A percentile compares a stretch with the other conserved stretches of the same genome.
Conservation (phyloP, 1,284 basidiomycete species). For the Cutaneotrichosporon cavernicola region DNA sequence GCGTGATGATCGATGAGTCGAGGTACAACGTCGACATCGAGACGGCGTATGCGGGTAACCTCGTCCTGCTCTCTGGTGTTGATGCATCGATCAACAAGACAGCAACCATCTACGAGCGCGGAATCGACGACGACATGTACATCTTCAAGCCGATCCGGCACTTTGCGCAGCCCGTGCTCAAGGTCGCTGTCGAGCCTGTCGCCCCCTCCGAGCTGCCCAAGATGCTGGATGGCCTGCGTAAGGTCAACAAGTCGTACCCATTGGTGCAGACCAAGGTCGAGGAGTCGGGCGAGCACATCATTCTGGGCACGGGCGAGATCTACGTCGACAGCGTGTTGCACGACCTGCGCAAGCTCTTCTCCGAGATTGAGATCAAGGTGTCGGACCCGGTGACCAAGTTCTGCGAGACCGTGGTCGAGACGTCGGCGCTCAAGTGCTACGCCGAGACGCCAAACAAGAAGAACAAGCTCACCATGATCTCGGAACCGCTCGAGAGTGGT, state of each 20-base stretch:
- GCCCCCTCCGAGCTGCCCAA: conserved; percentile 96
- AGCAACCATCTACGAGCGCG: conserved; percentile 75
- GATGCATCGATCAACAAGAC: conserved; percentile 94
- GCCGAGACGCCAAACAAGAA: conserved; percentile 99
- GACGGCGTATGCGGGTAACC: conserved; percentile 85
- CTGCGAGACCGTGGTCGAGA: conserved; percentile 97
- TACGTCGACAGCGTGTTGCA: conserved; percentile 98
- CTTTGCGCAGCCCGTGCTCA: conserved; percentile 95
- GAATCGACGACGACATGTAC: conserved; percentile 74
- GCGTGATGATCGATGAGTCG: conserved; percentile 85
- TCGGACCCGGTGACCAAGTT: conserved; percentile 98
- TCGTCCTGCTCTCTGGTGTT: conserved; percentile 87
- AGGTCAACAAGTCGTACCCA: conserved; percentile 97
- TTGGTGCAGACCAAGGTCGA: conserved; percentile 93
- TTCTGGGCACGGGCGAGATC: conserved; percentile 95
- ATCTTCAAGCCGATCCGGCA: conserved; percentile 95
- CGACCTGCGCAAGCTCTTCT: conserved; percentile 86
- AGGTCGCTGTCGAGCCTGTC: conserved; percentile 97
- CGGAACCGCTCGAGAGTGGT: conserved; percentile 88
- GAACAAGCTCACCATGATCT: conserved; percentile 98
- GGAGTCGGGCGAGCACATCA: conserved; percentile 95
- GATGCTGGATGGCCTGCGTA: conserved; percentile 94
- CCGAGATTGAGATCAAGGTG: conserved; percentile 99
- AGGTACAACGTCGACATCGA: conserved; percentile 87
- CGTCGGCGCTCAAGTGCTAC: conserved; percentile 95